Base-by-base conservation (phyloP, 768 basidiomycete genomes). In the Lactarius hatsudake region DNA sequence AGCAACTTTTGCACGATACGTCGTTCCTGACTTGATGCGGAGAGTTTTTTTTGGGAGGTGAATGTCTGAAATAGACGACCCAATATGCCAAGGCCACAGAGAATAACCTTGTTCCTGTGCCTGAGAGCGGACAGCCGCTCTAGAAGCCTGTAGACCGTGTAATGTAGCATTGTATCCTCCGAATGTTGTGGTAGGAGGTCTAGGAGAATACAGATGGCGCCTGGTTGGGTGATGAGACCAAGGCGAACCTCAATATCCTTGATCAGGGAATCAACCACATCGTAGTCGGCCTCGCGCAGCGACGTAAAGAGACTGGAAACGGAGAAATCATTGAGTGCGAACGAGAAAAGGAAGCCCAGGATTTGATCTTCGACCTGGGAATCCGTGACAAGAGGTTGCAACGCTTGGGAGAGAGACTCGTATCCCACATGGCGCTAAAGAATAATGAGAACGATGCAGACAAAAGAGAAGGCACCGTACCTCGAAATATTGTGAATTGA, bases 51-150 rank as follows among this genome's bases (percentile, higher is more conserved):
- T 26, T 76, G 72, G 57, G 70, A 69, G 64, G 74, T 79, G 72
- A 86, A 85, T 26, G 80, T 77, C 28, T 77, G 73, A 62, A 90
- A 85, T 1, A 89, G 78, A 12, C 83, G 80, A 2, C 78, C 75
- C 34, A 86, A 80, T 8, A 92, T 75, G 8, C 84, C 84, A 18
- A 87, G 74, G 69, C 80, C 85, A 71, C 85, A 86, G 55, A 94
- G 77, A 12, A 89, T 77, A 12, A 86, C 88, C 26, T 86, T 86
- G 72, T 93, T 93, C 42, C 87, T 80, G 74, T 93, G 92, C 65
- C 81, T 86, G 36, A 81, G 78, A 8, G 78, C 78, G 5, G 84
- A 82, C 3, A 93, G 78, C 3, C 83, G 78, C 66, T 93, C 92
- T 61, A 91, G 76, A 13, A 90, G 75, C 71, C 83, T 88, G 74